A percentile compares a stretch with the other conserved stretches of the same genome.
phyloP scores from a whole-genome alignment of 2,329 filamentous ascomycete species.

The Venturiaceae sp. region DNA sequence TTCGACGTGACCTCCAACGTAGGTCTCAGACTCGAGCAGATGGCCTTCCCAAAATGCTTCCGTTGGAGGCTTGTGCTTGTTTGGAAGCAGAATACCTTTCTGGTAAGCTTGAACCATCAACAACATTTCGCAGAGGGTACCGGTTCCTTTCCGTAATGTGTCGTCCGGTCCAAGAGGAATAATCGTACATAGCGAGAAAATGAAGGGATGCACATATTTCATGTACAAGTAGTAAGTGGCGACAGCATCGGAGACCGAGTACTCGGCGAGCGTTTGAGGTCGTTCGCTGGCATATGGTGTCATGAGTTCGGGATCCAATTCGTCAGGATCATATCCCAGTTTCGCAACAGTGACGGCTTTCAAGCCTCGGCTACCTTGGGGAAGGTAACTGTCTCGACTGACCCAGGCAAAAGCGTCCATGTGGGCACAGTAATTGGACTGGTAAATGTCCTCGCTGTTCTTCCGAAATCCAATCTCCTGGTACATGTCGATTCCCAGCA shows the following conservation, averaged over 20 bases:
- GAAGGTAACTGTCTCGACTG: constrained; percentile 94
- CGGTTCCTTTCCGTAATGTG: constrained; percentile 87
- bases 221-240: constrained; percentile 99
- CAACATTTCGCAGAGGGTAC: constrained; percentile 98
- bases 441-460: constrained; percentile 91
- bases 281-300: constrained; percentile 76
- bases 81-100: constrained; percentile 83
- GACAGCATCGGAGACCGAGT: constrained; percentile 97
- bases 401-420: constrained; percentile 99
- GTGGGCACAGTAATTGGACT: constrained; percentile 90
- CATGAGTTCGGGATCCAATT: constrained; percentile 96
- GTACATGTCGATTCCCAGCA: constrained; percentile 98
- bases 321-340: constrained; percentile 94
- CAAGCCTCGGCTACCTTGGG: constrained; percentile 90
- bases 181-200: constrained; percentile 97
- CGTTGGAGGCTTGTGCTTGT: constrained; percentile 85
- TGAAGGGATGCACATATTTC: constrained; percentile 99
- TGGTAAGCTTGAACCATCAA: constrained; percentile 98
- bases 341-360: constrained; percentile 98
- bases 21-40: constrained; percentile 91
- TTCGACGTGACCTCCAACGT: constrained; percentile 96
- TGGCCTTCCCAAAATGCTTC: constrained; percentile 97
- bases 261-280: constrained; percentile 90
- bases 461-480: constrained; percentile 95
- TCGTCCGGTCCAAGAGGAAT: constrained; percentile 89